Percentiles rank a stretch among this genome's conserved stretches.
Evolutionary conservation across 176 grass and related monocot genomes (phyloP).

Genomic region (Oryza punctata): DNA sequence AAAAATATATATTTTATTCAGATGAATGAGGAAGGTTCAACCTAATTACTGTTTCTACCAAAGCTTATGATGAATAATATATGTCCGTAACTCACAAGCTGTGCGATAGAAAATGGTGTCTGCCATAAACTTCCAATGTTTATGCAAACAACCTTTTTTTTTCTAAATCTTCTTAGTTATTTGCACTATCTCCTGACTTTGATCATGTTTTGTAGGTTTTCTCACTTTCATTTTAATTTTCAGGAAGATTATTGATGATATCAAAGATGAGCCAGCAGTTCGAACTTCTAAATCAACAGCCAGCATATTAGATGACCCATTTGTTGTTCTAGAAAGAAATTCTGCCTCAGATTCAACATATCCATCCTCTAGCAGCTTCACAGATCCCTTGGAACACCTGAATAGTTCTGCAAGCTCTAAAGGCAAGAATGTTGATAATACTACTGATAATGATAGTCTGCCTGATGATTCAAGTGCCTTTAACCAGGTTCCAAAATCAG

Average conservation of each 20-base stretch:
- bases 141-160: not conserved
- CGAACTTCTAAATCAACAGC: conserved; percentile 44
- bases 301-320: conserved; percentile 59
- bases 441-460: conserved; percentile 44
- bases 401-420: conserved; percentile 38
- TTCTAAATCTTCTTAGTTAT: not conserved
- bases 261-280: conserved; percentile 45
- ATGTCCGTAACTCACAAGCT: conserved; percentile 10
- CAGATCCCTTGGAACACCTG: conserved; percentile 64
- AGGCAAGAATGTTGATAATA: conserved; percentile 43
- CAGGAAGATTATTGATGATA: conserved; percentile 59
- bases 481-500: conserved; percentile 51
- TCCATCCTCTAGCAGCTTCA: conserved; percentile 54
- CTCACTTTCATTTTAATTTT: conserved; percentile 39
- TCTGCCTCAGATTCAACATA: conserved; percentile 53
- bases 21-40: not conserved
- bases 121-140: not conserved
- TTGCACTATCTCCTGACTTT: not conserved
- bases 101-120: not conserved
- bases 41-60: not conserved
- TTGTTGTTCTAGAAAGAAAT: conserved; percentile 68
- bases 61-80: not conserved
- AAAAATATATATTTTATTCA: not conserved
- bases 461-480: conserved; percentile 56
- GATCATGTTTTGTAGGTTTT: not conserved